Percentiles rank a stretch among this genome's conserved stretches.
phyloP scores from a whole-genome alignment of 352 stramenopile genomes.

The Phytophthora rubi region DNA sequence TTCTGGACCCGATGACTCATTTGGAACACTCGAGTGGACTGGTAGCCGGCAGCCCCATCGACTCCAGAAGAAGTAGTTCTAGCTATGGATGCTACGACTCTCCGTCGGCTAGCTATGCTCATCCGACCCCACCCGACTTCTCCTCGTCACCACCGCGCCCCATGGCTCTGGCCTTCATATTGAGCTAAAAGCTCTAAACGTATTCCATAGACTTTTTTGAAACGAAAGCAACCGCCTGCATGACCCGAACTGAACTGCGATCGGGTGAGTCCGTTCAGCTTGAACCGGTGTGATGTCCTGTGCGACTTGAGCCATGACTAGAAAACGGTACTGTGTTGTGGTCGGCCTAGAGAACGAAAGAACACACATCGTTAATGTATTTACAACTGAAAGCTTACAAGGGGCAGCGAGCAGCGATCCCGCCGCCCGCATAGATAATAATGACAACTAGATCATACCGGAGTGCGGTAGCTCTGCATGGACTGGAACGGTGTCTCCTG shows the following conservation, averaged over 20 bases:
- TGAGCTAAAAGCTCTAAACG: conserved; percentile 26
- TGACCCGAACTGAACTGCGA: neutral
- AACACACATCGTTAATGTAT: conserved; percentile 29
- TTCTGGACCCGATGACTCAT: conserved; percentile 21
- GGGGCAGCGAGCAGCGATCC: conserved; percentile 1
- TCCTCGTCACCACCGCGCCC: conserved; percentile 12
- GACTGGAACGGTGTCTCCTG: conserved; percentile 42
- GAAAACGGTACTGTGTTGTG: conserved; percentile 11
- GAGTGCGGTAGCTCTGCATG: conserved; percentile 25
- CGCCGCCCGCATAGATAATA: conserved; percentile 36
- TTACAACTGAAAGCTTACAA: conserved; percentile 36
- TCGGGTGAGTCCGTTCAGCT: neutral
- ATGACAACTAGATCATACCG: conserved; percentile 24
- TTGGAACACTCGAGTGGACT: conserved; percentile 2
- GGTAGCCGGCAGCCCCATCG: conserved; percentile 3
- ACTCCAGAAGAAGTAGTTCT: conserved; percentile 9
- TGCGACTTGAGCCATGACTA: neutral
- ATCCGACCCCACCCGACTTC: conserved; percentile 3
- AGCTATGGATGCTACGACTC: neutral
- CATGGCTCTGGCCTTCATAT: conserved; percentile 43
- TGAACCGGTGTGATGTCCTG: neutral
- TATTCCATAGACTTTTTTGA: conserved; percentile 30
- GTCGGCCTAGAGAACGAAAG: conserved; percentile 13
- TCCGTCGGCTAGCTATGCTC: neutral
- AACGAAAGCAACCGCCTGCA: neutral